These are phyloP conservation scores for Paecilomyces niveus DNA, from an alignment of 2,329 filamentous ascomycete species.

Conservation along the genomic window DNA sequence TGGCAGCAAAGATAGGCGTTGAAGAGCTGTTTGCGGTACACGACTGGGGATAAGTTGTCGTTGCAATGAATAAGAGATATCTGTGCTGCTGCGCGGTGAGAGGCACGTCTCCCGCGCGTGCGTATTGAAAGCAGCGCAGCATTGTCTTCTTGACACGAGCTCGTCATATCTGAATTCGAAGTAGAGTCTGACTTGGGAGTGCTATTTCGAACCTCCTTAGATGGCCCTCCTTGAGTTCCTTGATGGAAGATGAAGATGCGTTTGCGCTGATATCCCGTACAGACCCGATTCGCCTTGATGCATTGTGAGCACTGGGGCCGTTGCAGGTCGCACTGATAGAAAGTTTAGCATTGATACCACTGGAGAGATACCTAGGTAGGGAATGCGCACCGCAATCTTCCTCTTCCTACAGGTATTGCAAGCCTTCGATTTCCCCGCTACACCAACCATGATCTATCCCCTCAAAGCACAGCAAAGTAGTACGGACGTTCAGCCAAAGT, in stretches of 20 bases:
- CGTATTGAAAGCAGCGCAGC: not conserved
- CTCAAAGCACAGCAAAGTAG: not conserved
- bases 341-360: not conserved
- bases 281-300: not conserved
- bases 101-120: not conserved
- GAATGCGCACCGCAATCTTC: not conserved
- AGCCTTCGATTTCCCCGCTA: conserved; percentile 1
- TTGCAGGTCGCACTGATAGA: not conserved
- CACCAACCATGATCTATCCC: not conserved
- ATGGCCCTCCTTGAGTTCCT: not conserved
- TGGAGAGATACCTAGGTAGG: too few relatives aligned
- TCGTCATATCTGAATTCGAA: not conserved
- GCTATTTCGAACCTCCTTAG: too few relatives aligned
- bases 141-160: not conserved
- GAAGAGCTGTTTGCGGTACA: conserved; percentile 21
- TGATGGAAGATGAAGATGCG: not conserved
- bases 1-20: conserved; percentile 17
- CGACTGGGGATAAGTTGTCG: not conserved
- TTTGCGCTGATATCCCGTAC: not conserved
- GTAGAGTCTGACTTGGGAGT: too few relatives aligned
- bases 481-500: not conserved
- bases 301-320: not conserved
- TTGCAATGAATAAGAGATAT: not conserved
- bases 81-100: not conserved
- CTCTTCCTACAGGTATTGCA: conserved; percentile 2